A percentile compares a stretch with the other conserved stretches of the same genome.
phyloP scores from a whole-genome alignment of 202 grass and related monocot species.

The Panicum virgatum region DNA sequence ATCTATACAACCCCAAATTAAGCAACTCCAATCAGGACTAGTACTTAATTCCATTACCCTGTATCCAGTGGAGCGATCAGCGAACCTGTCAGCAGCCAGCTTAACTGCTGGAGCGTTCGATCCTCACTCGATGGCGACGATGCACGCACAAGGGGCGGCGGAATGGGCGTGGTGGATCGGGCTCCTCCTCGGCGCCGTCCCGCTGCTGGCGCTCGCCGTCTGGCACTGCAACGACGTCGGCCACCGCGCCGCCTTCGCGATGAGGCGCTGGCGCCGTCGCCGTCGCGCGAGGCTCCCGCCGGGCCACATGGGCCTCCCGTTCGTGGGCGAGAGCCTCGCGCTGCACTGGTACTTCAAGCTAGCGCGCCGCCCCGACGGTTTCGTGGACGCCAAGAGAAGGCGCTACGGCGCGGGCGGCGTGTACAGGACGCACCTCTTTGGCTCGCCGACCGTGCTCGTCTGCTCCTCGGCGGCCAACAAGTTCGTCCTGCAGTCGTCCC shows the following conservation, averaged over 20 bases:
- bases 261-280: neutral
- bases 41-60: too few species aligned
- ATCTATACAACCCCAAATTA: too few species aligned
- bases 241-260: constrained; percentile 12
- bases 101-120: too few species aligned
- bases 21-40: too few species aligned
- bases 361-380: constrained; percentile 33
- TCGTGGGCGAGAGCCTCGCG: constrained; percentile 25
- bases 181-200: constrained; percentile 9
- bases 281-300: constrained; percentile 10
- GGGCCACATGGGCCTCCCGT: constrained; percentile 43
- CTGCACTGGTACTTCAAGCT: constrained; percentile 47
- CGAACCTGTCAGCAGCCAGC: too few species aligned
- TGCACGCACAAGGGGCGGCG: neutral
- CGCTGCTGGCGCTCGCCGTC: constrained; percentile 14
- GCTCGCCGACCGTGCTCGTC: constrained; percentile 37
- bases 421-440: constrained; percentile 43
- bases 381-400: constrained; percentile 6
- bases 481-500: constrained; percentile 36
- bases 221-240: neutral
- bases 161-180: constrained; percentile 32
- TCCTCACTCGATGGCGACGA: neutral
- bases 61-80: too few species aligned
- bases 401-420: neutral
- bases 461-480: constrained; percentile 39